A percentile compares a stretch with the other conserved stretches of the same genome.
phyloP scores from a whole-genome alignment of 2,329 filamentous ascomycete genomes.

The Botryotinia calthae region DNA sequence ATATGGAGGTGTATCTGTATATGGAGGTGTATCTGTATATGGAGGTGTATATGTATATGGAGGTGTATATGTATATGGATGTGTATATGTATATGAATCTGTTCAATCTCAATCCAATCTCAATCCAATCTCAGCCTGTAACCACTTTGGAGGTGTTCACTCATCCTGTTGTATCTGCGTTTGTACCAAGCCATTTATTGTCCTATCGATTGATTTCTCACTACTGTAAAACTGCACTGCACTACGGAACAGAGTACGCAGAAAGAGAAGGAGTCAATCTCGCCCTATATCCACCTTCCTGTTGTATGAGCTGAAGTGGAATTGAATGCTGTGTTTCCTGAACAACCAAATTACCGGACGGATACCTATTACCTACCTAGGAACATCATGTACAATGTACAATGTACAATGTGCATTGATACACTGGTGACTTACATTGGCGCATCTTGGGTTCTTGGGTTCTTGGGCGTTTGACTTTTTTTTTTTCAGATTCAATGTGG shows the following conservation, averaged over 20 bases:
- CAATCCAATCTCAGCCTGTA: slow-evolving; percentile 1
- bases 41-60: neutral
- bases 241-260: neutral
- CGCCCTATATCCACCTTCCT: slow-evolving; percentile 16
- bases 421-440: neutral
- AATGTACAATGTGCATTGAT: neutral
- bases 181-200: neutral
- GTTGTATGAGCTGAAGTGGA: slow-evolving; percentile 8
- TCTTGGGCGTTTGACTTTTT: slow-evolving; percentile 7
- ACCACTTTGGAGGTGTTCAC: neutral
- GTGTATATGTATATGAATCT: neutral
- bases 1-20: no score
- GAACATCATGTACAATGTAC: neutral
- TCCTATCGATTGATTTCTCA: neutral
- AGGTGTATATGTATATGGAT: neutral
- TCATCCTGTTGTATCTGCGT: slow-evolving; percentile 1
- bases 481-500: neutral
- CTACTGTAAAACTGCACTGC: neutral
- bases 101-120: neutral
- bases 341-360: neutral
- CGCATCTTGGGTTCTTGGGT: neutral
- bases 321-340: neutral
- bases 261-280: slow-evolving; percentile 9
- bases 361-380: slow-evolving; percentile 3
- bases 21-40: no score